Evolutionary conservation across 2,329 filamentous ascomycete species (phyloP).

Genomic region (Pyrenophora teres): DNA sequence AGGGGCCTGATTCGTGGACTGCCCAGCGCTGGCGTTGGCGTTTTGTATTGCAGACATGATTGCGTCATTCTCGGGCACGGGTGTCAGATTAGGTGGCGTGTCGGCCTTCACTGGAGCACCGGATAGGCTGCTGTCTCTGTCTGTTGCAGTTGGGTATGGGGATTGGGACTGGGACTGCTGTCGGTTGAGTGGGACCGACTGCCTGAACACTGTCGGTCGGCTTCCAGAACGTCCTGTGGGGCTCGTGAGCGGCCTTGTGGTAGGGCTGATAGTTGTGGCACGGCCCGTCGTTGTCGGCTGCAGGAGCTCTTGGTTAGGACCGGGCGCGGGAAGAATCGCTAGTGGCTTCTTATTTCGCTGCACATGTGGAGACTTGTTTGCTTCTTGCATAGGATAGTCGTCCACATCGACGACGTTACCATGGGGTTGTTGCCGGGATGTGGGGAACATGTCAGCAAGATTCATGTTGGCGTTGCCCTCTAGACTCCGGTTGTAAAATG

Average conservation of each 20-base stretch:
- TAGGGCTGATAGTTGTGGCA: constrained; percentile 41
- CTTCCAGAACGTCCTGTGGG: constrained; percentile 29
- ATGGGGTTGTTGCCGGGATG: constrained; percentile 61
- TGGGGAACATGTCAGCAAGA: constrained; percentile 82
- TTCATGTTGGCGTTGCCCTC: constrained; percentile 81
- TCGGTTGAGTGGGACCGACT: constrained; percentile 22
- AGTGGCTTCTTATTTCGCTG: constrained; percentile 47
- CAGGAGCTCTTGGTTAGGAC: constrained; percentile 32
- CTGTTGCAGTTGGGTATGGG: constrained; percentile 10
- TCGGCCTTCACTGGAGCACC: constrained; percentile 48
- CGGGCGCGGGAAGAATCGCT: constrained; percentile 43
- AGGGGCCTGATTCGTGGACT: constrained; percentile 36
- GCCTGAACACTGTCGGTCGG: constrained; percentile 31
- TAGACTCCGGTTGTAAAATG: constrained; percentile 91
- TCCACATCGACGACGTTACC: constrained; percentile 67
- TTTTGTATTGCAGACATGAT: constrained; percentile 57
- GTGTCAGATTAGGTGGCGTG: constrained; percentile 42
- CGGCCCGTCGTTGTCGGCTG: constrained; percentile 26
- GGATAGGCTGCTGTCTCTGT: constrained; percentile 14
- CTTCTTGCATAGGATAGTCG: constrained; percentile 54
- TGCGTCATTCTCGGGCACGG: constrained; percentile 51
- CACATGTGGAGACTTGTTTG: constrained; percentile 40
- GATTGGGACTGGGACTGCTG: constrained; percentile 20
- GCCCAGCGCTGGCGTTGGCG: constrained; percentile 49
- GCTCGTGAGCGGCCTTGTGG: constrained; percentile 31